A percentile compares a stretch with the other conserved stretches of the same genome.
Conservation (phyloP, 1,139 yeast species). For the Kluyveromyces sp. region DNA sequence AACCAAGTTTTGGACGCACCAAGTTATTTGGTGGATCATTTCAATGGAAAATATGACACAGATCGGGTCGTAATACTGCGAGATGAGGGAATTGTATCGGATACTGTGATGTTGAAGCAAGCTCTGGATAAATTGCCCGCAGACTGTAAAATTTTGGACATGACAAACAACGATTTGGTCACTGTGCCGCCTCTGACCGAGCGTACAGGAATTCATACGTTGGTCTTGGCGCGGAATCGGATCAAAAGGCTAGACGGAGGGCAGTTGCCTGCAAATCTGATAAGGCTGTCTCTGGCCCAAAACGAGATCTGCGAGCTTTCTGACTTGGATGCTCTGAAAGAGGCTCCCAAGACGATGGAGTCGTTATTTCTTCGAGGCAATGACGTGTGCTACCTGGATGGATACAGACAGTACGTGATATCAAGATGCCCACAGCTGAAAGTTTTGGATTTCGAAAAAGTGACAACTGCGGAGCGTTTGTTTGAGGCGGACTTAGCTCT, state of each 20-base stretch:
- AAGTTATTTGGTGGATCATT: conserved; percentile 34
- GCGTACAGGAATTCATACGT: conserved; percentile 24
- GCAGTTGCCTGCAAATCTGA: conserved; percentile 21
- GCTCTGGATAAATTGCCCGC: conserved; percentile 20
- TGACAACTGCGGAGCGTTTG: conserved; percentile 49
- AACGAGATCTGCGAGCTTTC: conserved; percentile 21
- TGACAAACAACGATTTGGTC: conserved; percentile 27
- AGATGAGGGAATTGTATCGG: conserved; percentile 24
- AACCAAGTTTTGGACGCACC: conserved; percentile 44
- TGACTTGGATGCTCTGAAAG: conserved; percentile 18
- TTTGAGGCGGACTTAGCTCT: too few relatives aligned
- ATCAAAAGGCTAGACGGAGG: conserved; percentile 21
- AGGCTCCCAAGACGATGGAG: conserved; percentile 24
- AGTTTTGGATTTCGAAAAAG: conserved; percentile 59
- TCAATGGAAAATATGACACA: conserved; percentile 20
- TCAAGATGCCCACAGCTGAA: conserved; percentile 58
- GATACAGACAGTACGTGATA: conserved; percentile 56
- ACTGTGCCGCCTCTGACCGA: conserved; percentile 20
- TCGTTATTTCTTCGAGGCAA: conserved; percentile 54
- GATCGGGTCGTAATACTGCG: conserved; percentile 27
- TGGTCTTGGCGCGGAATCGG: conserved; percentile 26
- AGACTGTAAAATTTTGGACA: conserved; percentile 25
- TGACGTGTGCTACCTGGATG: conserved; percentile 45
- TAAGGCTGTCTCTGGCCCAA: conserved; percentile 20
- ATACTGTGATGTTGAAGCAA: conserved; percentile 22